Conservation (phyloP, 805 yeast genomes). For the Yarrowia sp. region DNA sequence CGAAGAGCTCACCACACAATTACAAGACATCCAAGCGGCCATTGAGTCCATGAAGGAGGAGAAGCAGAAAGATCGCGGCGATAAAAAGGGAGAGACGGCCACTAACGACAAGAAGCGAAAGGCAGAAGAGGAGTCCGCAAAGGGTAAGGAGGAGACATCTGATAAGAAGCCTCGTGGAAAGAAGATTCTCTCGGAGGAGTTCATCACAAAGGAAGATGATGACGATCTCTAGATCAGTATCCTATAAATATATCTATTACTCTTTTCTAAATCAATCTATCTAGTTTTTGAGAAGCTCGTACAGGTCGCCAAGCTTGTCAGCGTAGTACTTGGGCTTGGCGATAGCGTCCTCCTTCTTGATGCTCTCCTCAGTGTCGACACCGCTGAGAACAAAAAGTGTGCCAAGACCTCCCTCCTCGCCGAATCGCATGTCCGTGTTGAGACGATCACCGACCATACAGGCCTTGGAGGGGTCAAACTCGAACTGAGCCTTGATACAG, state of each 20-base stretch:
- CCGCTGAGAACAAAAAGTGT: conserved; percentile 89
- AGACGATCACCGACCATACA: conserved; percentile 95
- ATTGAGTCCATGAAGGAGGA: conserved; percentile 26
- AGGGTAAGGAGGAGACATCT: background rate
- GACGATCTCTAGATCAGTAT: background rate
- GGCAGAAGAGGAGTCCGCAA: background rate
- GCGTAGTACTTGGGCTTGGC: conserved; percentile 67
- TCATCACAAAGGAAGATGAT: background rate
- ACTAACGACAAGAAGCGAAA: background rate
- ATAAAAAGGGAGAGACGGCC: background rate
- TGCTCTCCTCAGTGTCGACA: conserved; percentile 71
- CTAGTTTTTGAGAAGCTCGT: conserved; percentile 43
- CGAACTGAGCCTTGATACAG: conserved; percentile 66
- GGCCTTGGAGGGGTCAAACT: conserved; percentile 53
- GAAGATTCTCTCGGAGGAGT: background rate
- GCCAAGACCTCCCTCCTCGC: conserved; percentile 78
- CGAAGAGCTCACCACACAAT: conserved; percentile 29
- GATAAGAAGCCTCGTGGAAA: background rate
- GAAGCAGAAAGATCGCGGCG: background rate
- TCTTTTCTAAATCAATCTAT: background rate
- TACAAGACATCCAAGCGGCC: conserved; percentile 32
- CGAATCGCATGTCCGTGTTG: conserved; percentile 93
- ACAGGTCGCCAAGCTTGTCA: conserved; percentile 71
- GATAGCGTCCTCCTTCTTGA: conserved; percentile 42
- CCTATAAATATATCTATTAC: background rate